Percentiles rank a stretch among this genome's conserved stretches.
Evolutionary conservation across 1,284 basidiomycete species (phyloP).

Genomic region (Ustilago hordei): DNA sequence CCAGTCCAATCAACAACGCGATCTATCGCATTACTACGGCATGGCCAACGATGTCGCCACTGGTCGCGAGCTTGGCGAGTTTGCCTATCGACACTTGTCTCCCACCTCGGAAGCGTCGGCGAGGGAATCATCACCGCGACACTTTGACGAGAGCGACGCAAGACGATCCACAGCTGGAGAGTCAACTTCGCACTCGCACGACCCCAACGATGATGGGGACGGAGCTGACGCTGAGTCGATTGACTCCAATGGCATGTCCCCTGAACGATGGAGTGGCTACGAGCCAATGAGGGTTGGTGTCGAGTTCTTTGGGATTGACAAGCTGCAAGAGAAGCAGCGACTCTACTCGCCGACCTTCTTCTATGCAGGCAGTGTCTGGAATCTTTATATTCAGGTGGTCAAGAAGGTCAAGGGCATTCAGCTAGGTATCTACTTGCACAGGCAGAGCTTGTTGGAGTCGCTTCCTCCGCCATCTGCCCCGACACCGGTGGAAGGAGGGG

Average conservation of each 20-base stretch:
- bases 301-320: constrained; percentile 89
- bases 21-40: constrained; percentile 51
- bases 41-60: constrained; percentile 54
- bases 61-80: constrained; percentile 54
- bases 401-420: constrained; percentile 80
- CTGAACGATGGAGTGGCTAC: constrained; percentile 56
- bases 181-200: constrained; percentile 18
- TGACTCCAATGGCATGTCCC: constrained; percentile 23
- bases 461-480: constrained; percentile 71
- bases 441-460: constrained; percentile 81
- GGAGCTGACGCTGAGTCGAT: constrained; percentile 28
- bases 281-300: constrained; percentile 75
- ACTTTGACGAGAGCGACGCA: constrained; percentile 23
- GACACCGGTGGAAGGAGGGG: constrained; percentile 14
- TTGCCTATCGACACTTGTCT: constrained; percentile 24
- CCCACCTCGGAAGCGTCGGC: neutral
- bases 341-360: constrained; percentile 72
- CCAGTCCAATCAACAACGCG: constrained; percentile 16
- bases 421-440: constrained; percentile 88
- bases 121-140: constrained; percentile 13
- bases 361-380: constrained; percentile 78
- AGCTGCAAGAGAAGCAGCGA: constrained; percentile 81
- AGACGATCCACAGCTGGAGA: constrained; percentile 16
- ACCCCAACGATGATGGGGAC: constrained; percentile 32
- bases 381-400: constrained; percentile 87